Evolutionary conservation across 2,329 filamentous ascomycete species (phyloP).

Genomic region (Hypomyces perniciosus): DNA sequence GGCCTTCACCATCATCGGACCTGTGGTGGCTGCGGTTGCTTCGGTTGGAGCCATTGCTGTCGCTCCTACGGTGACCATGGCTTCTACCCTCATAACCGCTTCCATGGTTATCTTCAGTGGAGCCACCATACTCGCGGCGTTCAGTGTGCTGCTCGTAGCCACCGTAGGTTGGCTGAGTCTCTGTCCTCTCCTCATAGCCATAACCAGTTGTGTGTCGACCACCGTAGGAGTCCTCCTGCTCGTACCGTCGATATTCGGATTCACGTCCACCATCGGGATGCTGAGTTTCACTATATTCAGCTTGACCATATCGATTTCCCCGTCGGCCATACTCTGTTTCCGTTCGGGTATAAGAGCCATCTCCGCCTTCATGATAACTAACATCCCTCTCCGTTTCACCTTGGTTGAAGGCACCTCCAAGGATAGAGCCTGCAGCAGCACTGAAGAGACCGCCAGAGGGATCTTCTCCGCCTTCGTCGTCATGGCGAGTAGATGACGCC

Average conservation of each 20-base stretch:
- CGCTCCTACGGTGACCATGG: slow-evolving; percentile 13
- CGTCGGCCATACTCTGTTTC: slow-evolving; percentile 57
- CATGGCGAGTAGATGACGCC: slow-evolving; percentile 24
- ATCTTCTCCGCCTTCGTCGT: slow-evolving; percentile 51
- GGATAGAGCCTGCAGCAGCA: slow-evolving; percentile 55
- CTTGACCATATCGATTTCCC: slow-evolving; percentile 53
- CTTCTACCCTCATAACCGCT: slow-evolving; percentile 22
- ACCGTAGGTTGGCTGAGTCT: slow-evolving; percentile 47
- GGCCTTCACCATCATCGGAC: slow-evolving; percentile 21
- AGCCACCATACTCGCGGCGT: slow-evolving; percentile 40
- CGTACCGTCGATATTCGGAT: slow-evolving; percentile 56
- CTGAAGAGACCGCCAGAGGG: slow-evolving; percentile 66
- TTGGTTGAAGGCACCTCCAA: slow-evolving; percentile 55
- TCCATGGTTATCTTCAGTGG: slow-evolving; percentile 21
- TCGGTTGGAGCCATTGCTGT: slow-evolving; percentile 19
- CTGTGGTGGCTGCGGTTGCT: slow-evolving; percentile 7
- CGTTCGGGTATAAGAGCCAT: slow-evolving; percentile 56
- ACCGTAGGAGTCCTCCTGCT: slow-evolving; percentile 44
- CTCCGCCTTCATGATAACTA: slow-evolving; percentile 47
- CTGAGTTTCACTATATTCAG: slow-evolving; percentile 53
- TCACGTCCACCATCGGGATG: slow-evolving; percentile 51
- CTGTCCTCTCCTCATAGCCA: slow-evolving; percentile 52
- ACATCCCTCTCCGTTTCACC: slow-evolving; percentile 50
- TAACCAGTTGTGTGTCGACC: slow-evolving; percentile 39
- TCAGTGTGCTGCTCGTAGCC: slow-evolving; percentile 56